Conservation (phyloP, 1,284 basidiomycete genomes). For the Apiotrichum gracile region DNA sequence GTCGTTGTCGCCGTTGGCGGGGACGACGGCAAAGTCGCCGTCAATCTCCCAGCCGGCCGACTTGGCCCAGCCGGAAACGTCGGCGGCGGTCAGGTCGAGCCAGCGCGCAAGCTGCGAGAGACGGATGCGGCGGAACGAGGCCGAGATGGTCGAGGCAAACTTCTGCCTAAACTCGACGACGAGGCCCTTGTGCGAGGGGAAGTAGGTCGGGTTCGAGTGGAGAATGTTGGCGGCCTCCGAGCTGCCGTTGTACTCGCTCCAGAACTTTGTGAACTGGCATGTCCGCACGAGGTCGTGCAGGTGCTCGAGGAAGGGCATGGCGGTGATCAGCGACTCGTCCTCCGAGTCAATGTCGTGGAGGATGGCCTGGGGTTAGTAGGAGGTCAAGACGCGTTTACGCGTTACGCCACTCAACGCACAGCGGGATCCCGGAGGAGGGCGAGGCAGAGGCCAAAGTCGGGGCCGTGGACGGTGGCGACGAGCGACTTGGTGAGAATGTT, state of each 20-base stretch:
- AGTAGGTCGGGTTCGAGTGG: constrained; percentile 30
- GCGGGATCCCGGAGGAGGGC: constrained; percentile 55
- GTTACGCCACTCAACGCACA: constrained; percentile 19
- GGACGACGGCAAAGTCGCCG: constrained; percentile 62
- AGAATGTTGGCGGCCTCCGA: constrained; percentile 35
- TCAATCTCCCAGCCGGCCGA: constrained; percentile 70
- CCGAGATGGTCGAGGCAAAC: constrained; percentile 42
- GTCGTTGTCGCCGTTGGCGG: constrained; percentile 87
- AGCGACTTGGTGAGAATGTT: constrained; percentile 92
- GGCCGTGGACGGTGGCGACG: constrained; percentile 63
- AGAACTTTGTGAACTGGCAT: constrained; percentile 87
- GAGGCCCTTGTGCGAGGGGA: constrained; percentile 38
- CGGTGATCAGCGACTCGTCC: constrained; percentile 66
- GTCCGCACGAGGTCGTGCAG: constrained; percentile 74
- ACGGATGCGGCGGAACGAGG: constrained; percentile 30
- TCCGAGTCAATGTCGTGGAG: constrained; percentile 54
- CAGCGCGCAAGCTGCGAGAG: constrained; percentile 34
- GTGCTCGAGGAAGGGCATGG: constrained; percentile 68
- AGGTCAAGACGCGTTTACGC: background rate
- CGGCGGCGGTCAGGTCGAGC: constrained; percentile 51
- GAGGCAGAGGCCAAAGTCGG: constrained; percentile 87
- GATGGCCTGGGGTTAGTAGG: constrained; percentile 27
- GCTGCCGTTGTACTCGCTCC: constrained; percentile 65
- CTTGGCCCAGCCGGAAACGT: constrained; percentile 59
- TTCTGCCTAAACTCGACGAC: constrained; percentile 28